Evolutionary conservation across 129 eudicot species (phyloP), one percentile per base, ranked within the genome.

Genomic region (Logfia minima): DNA sequence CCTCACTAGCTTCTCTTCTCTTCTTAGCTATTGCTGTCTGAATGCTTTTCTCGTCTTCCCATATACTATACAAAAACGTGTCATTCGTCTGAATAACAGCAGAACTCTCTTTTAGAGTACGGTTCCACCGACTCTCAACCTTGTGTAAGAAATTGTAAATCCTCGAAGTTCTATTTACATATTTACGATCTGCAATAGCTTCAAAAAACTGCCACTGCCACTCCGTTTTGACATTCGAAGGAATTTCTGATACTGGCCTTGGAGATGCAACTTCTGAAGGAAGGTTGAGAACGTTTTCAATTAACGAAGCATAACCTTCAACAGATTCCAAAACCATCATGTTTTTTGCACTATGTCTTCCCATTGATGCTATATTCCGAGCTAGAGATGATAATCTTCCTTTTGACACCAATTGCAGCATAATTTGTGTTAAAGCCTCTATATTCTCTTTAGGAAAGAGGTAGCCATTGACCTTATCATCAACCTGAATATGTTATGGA

Each of bases 1-100:
- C 99, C 97, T 91, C 96, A 3, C 89, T 88, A 26, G 86, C 92
- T 88, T 95, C 99, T 85, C 92, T 91, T 82, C 86, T 87, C 80
- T 89, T 95, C 77, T 86, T 89, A 71, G 58, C 34, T 23, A 59
- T 24, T 63, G 81, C 77, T 58, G 81, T 77, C 66, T 85, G 87
- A 68, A 79, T 75, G 52, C 58, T n/a, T 76, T 85, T 91, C 60
- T 95, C 92, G 74, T 95, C 96, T 79, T 91, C 96, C 97, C 97
- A 95, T 34, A 95, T 89, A 73, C 83, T 68, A 52, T 89, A 89
- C 77, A 86, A 32, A 83, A 91, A 94, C 26, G 83, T 81, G 13
- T 95, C 97, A 79, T 84, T 81, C 11, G 77, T 68, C 70, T 60
- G 32, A 37, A 63, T 13, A 80, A 71, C 37, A 75, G 64, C 73